Percentiles rank a stretch among this genome's conserved stretches.
Evolutionary conservation across 805 yeast species (phyloP).

Genomic region (Starmerella apis): DNA sequence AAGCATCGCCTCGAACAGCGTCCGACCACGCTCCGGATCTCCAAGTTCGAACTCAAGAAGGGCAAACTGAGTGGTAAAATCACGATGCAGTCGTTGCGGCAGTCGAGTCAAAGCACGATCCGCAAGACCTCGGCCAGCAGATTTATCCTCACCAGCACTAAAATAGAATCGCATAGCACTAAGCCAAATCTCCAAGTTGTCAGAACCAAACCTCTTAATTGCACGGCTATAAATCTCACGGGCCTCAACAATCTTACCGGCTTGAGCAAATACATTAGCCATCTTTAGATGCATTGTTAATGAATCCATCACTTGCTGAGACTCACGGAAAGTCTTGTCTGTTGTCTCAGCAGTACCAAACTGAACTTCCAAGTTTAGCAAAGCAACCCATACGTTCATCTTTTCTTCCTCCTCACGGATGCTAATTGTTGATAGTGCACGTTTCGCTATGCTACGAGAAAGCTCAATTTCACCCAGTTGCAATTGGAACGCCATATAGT

Average conservation of each 20-base stretch:
- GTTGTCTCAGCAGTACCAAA: slow-evolving; percentile 80
- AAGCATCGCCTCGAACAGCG: slow-evolving; percentile 83
- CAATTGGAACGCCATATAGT: slow-evolving; percentile 94
- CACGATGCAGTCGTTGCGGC: slow-evolving; percentile 35
- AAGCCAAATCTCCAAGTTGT: slow-evolving; percentile 65
- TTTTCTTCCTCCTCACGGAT: slow-evolving; percentile 89
- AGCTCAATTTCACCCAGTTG: slow-evolving; percentile 89
- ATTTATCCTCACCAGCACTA: slow-evolving; percentile 36
- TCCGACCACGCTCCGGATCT: slow-evolving; percentile 88
- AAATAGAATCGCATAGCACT: slow-evolving; percentile 67
- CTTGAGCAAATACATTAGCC: slow-evolving; percentile 60
- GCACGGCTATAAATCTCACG: slow-evolving; percentile 53
- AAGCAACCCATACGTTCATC: slow-evolving; percentile 90
- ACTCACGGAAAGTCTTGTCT: slow-evolving; percentile 68
- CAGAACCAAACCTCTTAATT: slow-evolving; percentile 68
- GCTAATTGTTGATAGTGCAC: slow-evolving; percentile 83
- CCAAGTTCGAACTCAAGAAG: slow-evolving; percentile 72
- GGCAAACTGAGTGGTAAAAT: slow-evolving; percentile 77
- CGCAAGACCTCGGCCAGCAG: slow-evolving; percentile 53
- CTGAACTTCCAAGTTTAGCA: slow-evolving; percentile 83
- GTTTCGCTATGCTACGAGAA: slow-evolving; percentile 84
- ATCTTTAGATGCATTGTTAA: slow-evolving; percentile 69
- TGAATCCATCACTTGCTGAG: slow-evolving; percentile 88
- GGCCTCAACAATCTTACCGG: slow-evolving; percentile 66
- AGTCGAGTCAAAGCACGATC: slow-evolving; percentile 55